Base-by-base conservation (phyloP, 805 yeast species). In the Spathaspora arborariae region DNA sequence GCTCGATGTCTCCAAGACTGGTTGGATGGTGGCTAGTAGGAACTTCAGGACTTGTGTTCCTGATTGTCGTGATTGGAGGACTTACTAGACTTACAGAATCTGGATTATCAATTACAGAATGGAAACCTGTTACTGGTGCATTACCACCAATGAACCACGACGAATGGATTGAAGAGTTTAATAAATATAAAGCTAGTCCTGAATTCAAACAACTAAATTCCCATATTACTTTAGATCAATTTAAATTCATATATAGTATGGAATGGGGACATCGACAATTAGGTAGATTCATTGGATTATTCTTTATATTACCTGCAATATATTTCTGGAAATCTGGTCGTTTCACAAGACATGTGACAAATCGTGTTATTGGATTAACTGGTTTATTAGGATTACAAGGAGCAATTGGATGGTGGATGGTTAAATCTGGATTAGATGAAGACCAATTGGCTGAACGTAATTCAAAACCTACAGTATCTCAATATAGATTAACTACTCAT, bases 361-460 rank as follows among this genome's bases (percentile, higher is more conserved):
- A 72, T 47, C 77, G 88, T 54, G 71, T 94, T 13, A 65, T 87
- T 18, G 88, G 88, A 1, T 78, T 94, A 40, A 79, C 96, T 37
- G 81, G 76, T 0, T 69, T 94, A 44, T 75, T 94, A 48, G 99
- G 96, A 9, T 70, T 94, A 41, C 99, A 94, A 72, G 99, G 99
- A 45, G 86, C 84, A 45, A 85, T 94, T 54, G 99, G 99, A 26
- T 94, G 99, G 99, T 94, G 99, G 99, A 94, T 94, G 99, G 99
- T 94, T 44, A 82, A 87, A 58, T 88, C 97, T 8, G 99, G 99
- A 24, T 75, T 94, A 46, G 96, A 90, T 61, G 85, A 85, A 58
- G 77, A 84, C 39, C 85, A 85, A 59, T 71, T 94, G 41, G 78
- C 77, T 19, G 90, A 85, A 53, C 79, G 96, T 62, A 85, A 80